Evolutionary conservation across 148 eudicot species (phyloP).

Genomic region (Talinum fruticosum): DNA sequence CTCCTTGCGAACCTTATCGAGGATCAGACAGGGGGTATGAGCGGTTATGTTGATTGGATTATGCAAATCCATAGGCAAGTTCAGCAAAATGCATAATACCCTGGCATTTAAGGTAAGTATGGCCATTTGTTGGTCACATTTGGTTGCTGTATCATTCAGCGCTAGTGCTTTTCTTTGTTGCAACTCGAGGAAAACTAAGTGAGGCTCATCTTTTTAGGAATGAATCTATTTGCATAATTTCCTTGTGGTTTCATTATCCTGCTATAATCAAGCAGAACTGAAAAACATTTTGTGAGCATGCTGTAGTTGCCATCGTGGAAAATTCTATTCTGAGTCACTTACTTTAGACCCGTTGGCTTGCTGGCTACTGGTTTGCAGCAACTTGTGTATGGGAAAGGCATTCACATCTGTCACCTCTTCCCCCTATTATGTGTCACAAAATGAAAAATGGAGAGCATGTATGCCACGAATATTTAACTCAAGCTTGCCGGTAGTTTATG

Average conservation of each 20-base stretch:
- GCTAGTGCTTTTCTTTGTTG: neutral
- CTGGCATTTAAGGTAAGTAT: conserved; percentile 39
- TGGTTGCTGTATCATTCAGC: conserved; percentile 1
- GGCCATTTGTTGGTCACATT: neutral
- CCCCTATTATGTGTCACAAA: neutral
- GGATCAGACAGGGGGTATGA: conserved; percentile 75
- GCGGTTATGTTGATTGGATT: conserved; percentile 86
- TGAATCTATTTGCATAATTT: neutral
- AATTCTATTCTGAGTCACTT: neutral
- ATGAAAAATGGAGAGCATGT: neutral
- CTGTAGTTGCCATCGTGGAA: neutral
- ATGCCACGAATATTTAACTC: neutral
- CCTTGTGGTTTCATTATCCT: too few species aligned
- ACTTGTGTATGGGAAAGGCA: neutral
- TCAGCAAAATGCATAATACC: conserved; percentile 63
- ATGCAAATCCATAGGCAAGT: conserved; percentile 73
- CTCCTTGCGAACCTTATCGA: conserved; percentile 79
- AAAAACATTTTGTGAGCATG: neutral
- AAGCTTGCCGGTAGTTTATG: too few species aligned
- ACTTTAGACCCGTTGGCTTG: neutral
- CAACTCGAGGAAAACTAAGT: neutral
- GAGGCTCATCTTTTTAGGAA: neutral
- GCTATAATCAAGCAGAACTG: too few species aligned
- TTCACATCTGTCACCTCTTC: neutral
- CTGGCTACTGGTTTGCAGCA: neutral